Evolutionary conservation across 768 basidiomycete species (phyloP).

Genomic region (Floccularia luteovirens): DNA sequence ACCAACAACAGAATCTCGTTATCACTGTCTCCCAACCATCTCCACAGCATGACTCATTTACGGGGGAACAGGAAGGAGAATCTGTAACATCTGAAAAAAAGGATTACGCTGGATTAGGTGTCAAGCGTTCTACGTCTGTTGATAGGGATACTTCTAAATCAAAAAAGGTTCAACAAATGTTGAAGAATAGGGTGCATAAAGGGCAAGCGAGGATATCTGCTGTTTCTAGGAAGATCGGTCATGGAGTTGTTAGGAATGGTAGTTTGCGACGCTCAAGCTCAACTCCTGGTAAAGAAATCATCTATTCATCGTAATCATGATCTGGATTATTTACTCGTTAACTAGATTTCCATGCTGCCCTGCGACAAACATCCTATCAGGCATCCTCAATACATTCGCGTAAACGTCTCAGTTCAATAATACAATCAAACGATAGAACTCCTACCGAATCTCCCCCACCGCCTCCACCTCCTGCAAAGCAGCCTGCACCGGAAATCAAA

Average conservation of each 20-base stretch:
- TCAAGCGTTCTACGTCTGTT: constrained; percentile 29
- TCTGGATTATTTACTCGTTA: not conserved
- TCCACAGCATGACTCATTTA: constrained; percentile 22
- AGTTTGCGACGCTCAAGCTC: constrained; percentile 55
- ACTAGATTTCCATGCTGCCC: constrained; percentile 61
- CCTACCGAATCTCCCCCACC: constrained; percentile 31
- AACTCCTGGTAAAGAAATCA: constrained; percentile 49
- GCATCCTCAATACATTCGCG: constrained; percentile 83
- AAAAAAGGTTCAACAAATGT: constrained; percentile 69
- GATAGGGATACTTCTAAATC: constrained; percentile 47
- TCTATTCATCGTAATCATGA: not conserved
- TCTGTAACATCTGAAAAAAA: constrained; percentile 9
- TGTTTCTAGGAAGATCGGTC: constrained; percentile 71
- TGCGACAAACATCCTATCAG: constrained; percentile 57
- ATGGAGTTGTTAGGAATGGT: constrained; percentile 53
- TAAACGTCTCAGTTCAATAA: constrained; percentile 44
- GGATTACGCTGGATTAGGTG: constrained; percentile 6
- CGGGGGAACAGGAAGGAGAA: constrained; percentile 8
- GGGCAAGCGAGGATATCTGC: constrained; percentile 66
- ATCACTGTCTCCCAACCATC: constrained; percentile 63
- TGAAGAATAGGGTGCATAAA: constrained; percentile 70
- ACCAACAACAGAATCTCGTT: too few species aligned
- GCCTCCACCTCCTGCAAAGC: constrained; percentile 39
- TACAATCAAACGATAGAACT: constrained; percentile 26
- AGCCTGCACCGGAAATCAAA: constrained; percentile 24